Base-by-base conservation (phyloP, 2,329 filamentous ascomycete genomes). In the Ceratocystis albifundus region DNA sequence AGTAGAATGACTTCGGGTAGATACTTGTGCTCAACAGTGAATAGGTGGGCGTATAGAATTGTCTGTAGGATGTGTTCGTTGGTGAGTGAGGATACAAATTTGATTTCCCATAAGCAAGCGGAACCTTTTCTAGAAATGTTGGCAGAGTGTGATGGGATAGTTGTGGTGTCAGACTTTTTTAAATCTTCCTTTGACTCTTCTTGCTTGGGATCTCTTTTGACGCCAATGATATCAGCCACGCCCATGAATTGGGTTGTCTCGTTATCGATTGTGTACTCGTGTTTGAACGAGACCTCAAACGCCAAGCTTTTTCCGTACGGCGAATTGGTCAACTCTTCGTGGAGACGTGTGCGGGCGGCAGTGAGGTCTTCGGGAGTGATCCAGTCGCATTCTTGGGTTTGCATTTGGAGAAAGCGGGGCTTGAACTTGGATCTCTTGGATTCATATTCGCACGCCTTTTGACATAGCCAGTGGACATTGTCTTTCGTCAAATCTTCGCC, bases 61-160 rank as follows among this genome's bases (percentile, higher is more conserved):
- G 69, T 69, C 46, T 74, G 73, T 10, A 74, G 53, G 15, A 71
- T 62, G 17, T 74, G 70, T 50, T 72, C 69, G 8, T 70, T 68
- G 12, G 70, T 68, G 12, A 74, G 69, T 5, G 69, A 15, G 2
- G 69, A 68, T 4, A 72, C 71, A 66, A 74, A 74, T 46, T 74
- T 74, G 61, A 74, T 71, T 68, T 74, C 72, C 72, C 72, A 74
- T 28, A 74, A 62, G 12, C 68, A 55, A 17, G 69, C 55, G 17
- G 59, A 17, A 12, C 44, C 22, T n/a, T 17, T 30, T n/a, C n/a
- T 15, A 15, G 32, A 32, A 8, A 55, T 20, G 1, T 50, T 64
- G 10, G 32, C 20, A 6, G 22, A 28, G 32, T 20, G 3, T 15
- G 30, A 12, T 4, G 48, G 36, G 22, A 36, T 48, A 8, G n/a